phyloP scores from a whole-genome alignment of 129 eudicot species.

The Arctium minus region DNA sequence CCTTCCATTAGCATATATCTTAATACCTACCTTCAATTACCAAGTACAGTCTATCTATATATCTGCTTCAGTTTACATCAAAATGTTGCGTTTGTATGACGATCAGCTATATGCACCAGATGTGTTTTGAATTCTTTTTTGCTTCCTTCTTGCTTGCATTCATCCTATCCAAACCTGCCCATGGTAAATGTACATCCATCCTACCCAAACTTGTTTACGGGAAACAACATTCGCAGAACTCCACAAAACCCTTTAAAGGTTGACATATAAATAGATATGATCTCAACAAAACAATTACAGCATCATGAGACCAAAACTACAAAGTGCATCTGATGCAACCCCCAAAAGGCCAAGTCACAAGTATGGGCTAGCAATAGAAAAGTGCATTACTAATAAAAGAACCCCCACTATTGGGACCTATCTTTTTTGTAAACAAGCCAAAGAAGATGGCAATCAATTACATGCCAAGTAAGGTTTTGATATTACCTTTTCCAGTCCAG shows the following conservation, averaged over 20 bases:
- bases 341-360: not conserved
- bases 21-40: not conserved
- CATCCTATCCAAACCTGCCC: not conserved
- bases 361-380: not conserved
- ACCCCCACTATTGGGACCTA: not conserved
- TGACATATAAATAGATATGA: not conserved
- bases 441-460: not conserved
- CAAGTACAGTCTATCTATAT: not conserved
- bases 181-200: not conserved
- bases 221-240: not conserved
- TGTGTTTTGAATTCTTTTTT: not conserved
- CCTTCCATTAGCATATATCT: not conserved
- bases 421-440: not conserved
- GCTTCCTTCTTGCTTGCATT: not conserved
- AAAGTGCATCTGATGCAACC: not conserved
- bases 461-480: not conserved
- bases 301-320: not conserved
- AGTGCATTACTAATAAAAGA: not conserved
- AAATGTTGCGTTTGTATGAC: not conserved
- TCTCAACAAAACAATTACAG: not conserved
- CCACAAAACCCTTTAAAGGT: not conserved
- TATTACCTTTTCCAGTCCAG: conserved; percentile 83
- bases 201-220: not conserved
- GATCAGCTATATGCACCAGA: not conserved
- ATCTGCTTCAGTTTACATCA: not conserved